Percentiles rank a stretch among this genome's conserved stretches.
Evolutionary conservation across 192 early-diverging fungal species (phyloP).

Genomic region (Coemansia sp.): DNA sequence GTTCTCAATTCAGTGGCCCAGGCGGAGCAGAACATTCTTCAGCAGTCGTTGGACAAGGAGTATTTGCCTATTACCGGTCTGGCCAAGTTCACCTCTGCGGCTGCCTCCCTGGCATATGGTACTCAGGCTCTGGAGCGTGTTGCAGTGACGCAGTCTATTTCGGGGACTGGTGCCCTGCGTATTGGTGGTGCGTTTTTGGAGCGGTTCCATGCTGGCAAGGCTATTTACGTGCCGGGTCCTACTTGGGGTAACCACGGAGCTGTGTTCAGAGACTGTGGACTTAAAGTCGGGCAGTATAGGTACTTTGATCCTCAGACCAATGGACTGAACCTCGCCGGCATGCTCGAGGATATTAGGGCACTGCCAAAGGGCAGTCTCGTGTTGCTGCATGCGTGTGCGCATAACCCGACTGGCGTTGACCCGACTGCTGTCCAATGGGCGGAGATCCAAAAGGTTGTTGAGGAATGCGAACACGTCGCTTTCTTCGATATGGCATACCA

Average conservation of each 20-base stretch:
- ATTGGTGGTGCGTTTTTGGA: slow-evolving; percentile 89
- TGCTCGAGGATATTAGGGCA: slow-evolving; percentile 88
- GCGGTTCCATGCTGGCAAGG: slow-evolving; percentile 76
- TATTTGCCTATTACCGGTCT: slow-evolving; percentile 96
- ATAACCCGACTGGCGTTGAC: slow-evolving; percentile 99
- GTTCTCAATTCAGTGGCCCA: slow-evolving; percentile 88
- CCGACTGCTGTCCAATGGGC: slow-evolving; percentile 92
- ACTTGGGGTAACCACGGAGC: slow-evolving; percentile 98
- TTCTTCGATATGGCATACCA: slow-evolving; percentile 99
- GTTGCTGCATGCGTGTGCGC: slow-evolving; percentile 97
- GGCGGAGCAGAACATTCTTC: slow-evolving; percentile 80
- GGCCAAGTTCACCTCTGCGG: slow-evolving; percentile 78
- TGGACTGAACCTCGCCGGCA: slow-evolving; percentile 89
- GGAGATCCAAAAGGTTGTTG: slow-evolving; percentile 77
- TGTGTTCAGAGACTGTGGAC: slow-evolving; percentile 88
- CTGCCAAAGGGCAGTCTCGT: slow-evolving; percentile 88
- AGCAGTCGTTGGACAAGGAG: slow-evolving; percentile 86
- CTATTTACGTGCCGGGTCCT: slow-evolving; percentile 90
- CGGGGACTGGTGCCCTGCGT: slow-evolving; percentile 96
- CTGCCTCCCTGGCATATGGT: slow-evolving; percentile 87
- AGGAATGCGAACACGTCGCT: slow-evolving; percentile 80
- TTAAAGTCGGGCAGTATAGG: slow-evolving; percentile 85
- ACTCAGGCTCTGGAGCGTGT: slow-evolving; percentile 72
- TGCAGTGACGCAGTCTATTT: slow-evolving; percentile 92
- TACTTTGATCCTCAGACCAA: slow-evolving; percentile 96